These are phyloP conservation scores for Talaromyces sp. DNA, from an alignment of 2,329 filamentous ascomycete species.

Conservation along the genomic window DNA sequence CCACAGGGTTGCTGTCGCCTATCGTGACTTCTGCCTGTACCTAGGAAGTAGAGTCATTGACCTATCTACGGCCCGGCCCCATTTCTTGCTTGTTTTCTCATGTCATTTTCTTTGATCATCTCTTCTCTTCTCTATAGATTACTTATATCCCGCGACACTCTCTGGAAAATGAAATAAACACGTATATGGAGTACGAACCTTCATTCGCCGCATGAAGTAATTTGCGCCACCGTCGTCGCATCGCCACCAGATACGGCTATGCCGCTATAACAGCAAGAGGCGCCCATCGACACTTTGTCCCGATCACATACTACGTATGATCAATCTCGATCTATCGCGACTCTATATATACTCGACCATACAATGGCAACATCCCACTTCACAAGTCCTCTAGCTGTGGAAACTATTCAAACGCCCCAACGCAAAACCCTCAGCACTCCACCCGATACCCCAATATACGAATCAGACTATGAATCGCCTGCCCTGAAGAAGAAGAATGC, in stretches of 20 bases:
- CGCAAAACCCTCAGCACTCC: conserved; percentile 9
- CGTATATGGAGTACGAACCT: neutral
- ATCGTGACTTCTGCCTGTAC: neutral
- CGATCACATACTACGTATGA: neutral
- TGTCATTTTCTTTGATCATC: neutral
- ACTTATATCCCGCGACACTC: neutral
- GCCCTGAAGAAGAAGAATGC: neutral
- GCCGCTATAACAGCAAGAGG: neutral
- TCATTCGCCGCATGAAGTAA: conserved; percentile 2
- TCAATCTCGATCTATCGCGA: neutral
- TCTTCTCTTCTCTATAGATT: neutral
- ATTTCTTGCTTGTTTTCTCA: neutral
- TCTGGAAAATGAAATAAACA: neutral
- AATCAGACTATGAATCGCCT: neutral
- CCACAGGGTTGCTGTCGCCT: neutral
- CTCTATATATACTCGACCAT: neutral
- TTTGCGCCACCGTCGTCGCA: conserved; percentile 1
- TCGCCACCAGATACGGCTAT: neutral
- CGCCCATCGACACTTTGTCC: neutral
- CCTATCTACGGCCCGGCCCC: neutral
- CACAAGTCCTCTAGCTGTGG: neutral
- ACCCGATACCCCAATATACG: conserved; percentile 7
- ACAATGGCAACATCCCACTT: conserved; percentile 12
- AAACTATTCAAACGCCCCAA: neutral
- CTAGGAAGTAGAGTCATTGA: neutral